Percentiles rank a stretch among this genome's conserved stretches.
Evolutionary conservation across 2,329 filamentous ascomycete genomes (phyloP).

Genomic region (Fusarium duplospermum): DNA sequence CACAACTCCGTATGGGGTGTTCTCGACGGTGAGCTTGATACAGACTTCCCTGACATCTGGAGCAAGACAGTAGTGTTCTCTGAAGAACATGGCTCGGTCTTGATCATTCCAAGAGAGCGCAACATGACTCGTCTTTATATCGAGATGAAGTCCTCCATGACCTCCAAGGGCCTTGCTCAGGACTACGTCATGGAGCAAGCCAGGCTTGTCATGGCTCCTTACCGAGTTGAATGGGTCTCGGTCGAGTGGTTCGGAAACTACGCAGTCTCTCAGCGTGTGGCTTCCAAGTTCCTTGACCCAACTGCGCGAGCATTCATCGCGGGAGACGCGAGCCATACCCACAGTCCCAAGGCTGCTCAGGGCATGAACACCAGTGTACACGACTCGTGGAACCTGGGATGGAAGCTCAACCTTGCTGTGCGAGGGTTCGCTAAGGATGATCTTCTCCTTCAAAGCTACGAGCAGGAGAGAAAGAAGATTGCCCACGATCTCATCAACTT

Average conservation of each 20-base stretch:
- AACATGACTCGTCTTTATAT: conserved; percentile 75
- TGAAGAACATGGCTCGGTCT: conserved; percentile 72
- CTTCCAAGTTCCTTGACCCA: conserved; percentile 73
- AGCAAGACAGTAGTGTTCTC: conserved; percentile 77
- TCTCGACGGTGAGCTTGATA: conserved; percentile 75
- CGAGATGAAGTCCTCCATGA: conserved; percentile 60
- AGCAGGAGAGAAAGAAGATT: conserved; percentile 70
- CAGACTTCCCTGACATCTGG: conserved; percentile 79
- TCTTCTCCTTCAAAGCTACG: conserved; percentile 68
- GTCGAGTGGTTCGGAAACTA: conserved; percentile 79
- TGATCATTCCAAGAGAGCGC: conserved; percentile 77
- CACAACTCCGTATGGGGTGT: conserved; percentile 74
- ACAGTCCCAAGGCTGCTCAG: conserved; percentile 77
- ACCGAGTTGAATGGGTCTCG: conserved; percentile 65
- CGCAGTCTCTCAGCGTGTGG: conserved; percentile 76
- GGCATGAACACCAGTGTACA: conserved; percentile 71
- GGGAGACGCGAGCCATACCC: conserved; percentile 76
- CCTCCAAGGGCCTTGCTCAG: conserved; percentile 59
- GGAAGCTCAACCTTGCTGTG: conserved; percentile 63
- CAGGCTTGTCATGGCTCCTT: conserved; percentile 67
- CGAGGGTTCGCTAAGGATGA: conserved; percentile 64
- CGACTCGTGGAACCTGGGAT: conserved; percentile 70
- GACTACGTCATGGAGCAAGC: conserved; percentile 77
- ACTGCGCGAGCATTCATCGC: conserved; percentile 71
- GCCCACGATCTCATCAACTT: conserved; percentile 68